Evolutionary conservation across 805 yeast species (phyloP), one percentile per base, ranked within the genome.

Genomic region (Jamesozyma hellenica): DNA sequence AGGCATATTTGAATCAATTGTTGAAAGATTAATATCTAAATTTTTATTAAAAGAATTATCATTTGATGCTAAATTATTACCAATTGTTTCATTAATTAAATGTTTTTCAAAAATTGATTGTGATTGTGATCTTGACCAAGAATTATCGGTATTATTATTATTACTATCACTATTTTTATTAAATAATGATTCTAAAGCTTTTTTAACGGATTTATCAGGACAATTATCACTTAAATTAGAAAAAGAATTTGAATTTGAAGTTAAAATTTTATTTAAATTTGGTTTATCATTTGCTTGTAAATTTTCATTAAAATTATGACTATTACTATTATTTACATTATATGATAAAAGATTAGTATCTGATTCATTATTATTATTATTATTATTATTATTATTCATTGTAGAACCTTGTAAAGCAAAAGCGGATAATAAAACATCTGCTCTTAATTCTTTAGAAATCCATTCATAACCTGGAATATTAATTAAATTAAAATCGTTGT

Each of bases 381-480:
- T 25, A 25, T 25, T 8, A 9, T 8, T 9, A 25, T 11, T 10
- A 11, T n/a, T 14, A 19, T 16, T 15, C 16, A 36, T 34, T 11
- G 34, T 27, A 5, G 43, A 34, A 4, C 44, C 46, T 3, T 63
- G 58, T 50, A 74, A 60, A 0, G 88, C 87, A 4, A 84, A 79
- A 0, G 87, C 87, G 0, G 87, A 79, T 44, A 81, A 61, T 21
- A 81, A 59, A 0, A 86, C 87, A 49, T 81, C 87, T 46, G 78
- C 85, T 38, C 82, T 56, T 34, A 81, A 63, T 51, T 81, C 88
- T 40, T 72, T 76, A 13, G 86, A 77, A 17, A 81, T 65, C 86
- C 86, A 80, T 28, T 46, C 45, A 31, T 36, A 43, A 2, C 44
- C 46, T 2, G 49, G 46, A 19, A 42, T 29, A 32, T 38, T 38